Percentiles rank a stretch among this genome's conserved stretches.
Evolutionary conservation across 768 basidiomycete genomes (phyloP).

Genomic region (Mycena leptocephala): DNA sequence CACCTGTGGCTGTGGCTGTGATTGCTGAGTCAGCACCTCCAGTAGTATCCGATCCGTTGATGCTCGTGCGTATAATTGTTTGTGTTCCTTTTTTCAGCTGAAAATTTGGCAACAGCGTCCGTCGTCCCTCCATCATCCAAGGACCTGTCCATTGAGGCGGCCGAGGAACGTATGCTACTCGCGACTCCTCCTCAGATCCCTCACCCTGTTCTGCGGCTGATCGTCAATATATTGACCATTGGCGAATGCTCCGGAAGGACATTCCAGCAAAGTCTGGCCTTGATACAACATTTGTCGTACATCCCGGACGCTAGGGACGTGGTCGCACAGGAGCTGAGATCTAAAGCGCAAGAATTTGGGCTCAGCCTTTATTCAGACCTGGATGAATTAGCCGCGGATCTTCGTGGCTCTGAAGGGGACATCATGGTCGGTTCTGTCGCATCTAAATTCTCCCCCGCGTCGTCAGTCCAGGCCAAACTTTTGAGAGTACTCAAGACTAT

Average conservation of each 20-base stretch:
- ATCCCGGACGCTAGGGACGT: conserved; percentile 92
- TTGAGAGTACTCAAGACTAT: conserved; percentile 96
- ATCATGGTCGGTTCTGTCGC: conserved; percentile 79
- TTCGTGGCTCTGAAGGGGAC: conserved; percentile 72
- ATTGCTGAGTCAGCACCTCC: conserved; percentile 9
- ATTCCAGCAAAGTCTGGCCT: conserved; percentile 93
- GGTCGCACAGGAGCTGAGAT: conserved; percentile 89
- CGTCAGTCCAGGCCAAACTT: conserved; percentile 96
- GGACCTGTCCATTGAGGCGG: conserved; percentile 50
- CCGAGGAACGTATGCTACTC: conserved; percentile 69
- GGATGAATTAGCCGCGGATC: conserved; percentile 77
- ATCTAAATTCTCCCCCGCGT: conserved; percentile 93
- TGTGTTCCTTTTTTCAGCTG: not conserved
- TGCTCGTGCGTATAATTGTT: not conserved
- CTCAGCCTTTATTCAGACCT: conserved; percentile 82
- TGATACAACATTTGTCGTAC: conserved; percentile 94
- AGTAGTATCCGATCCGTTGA: no score
- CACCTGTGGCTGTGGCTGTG: not conserved
- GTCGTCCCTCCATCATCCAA: conserved; percentile 29
- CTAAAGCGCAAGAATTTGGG: conserved; percentile 92
- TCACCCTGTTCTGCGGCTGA: conserved; percentile 86
- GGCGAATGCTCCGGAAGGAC: conserved; percentile 97
- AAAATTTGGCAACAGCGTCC: conserved; percentile 7
- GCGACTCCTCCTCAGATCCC: conserved; percentile 90
- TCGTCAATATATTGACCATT: conserved; percentile 97